Evolutionary conservation across 2,329 filamentous ascomycete genomes (phyloP).

Genomic region (Ilyonectria mors-panacis): DNA sequence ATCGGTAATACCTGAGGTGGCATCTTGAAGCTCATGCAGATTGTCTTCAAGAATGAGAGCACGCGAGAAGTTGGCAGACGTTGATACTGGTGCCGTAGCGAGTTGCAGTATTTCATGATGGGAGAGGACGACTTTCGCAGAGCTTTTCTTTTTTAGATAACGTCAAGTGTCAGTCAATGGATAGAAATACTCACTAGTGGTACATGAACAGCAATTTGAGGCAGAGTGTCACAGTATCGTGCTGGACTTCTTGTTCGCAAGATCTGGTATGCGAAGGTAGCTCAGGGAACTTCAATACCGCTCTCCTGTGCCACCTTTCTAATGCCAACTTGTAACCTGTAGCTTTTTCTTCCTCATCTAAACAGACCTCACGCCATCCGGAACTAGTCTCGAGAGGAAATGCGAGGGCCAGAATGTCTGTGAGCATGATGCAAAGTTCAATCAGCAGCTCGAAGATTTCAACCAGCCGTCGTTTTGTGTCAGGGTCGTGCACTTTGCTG

Average conservation of each 20-base stretch:
- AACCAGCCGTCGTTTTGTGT: slow-evolving; percentile 6
- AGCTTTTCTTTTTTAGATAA: not conserved
- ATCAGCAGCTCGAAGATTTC: slow-evolving; percentile 11
- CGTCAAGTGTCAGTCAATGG: no score
- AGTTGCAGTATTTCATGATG: slow-evolving; percentile 22
- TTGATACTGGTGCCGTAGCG: not conserved
- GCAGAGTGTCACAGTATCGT: slow-evolving; percentile 14
- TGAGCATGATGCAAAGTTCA: slow-evolving; percentile 21
- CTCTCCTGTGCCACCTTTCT: slow-evolving; percentile 19
- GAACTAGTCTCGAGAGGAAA: not conserved
- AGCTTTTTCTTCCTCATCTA: not conserved
- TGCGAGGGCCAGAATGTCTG: slow-evolving; percentile 12
- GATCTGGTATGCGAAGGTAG: not conserved
- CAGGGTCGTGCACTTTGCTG: slow-evolving; percentile 6
- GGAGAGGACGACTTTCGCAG: slow-evolving; percentile 13
- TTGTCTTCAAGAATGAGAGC: not conserved
- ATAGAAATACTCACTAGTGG: slow-evolving; percentile 19
- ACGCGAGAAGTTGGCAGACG: not conserved
- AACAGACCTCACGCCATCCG: not conserved
- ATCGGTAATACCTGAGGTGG: not conserved
- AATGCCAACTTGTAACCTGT: not conserved
- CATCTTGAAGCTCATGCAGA: not conserved
- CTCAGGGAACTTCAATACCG: not conserved
- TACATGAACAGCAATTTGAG: slow-evolving; percentile 25
- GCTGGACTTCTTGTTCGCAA: slow-evolving; percentile 2